phyloP scores from a whole-genome alignment of 208 protist genomes.

The Crithidia bombi region DNA sequence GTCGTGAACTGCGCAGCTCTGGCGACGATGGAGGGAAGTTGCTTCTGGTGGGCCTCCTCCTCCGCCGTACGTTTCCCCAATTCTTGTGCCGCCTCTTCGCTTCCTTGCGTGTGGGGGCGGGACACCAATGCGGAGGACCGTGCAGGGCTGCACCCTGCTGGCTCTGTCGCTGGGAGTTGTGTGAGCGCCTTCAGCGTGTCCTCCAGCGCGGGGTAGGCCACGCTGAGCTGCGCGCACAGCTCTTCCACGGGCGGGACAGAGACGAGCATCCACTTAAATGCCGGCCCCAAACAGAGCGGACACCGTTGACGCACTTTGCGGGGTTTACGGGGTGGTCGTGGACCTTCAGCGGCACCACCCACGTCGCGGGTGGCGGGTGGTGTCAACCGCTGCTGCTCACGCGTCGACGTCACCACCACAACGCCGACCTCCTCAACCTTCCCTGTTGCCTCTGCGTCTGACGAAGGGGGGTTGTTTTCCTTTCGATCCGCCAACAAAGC shows the following conservation, averaged over 20 bases:
- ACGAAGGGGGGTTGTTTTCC: neutral
- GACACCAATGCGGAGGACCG: neutral
- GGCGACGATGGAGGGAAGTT: neutral
- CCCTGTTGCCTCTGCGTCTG: neutral
- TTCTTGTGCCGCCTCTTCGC: neutral
- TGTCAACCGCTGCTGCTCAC: too few relatives aligned
- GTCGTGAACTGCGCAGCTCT: neutral
- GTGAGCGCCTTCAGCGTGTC: conserved; percentile 24
- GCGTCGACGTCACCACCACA: conserved; percentile 13
- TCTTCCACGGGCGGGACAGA: conserved; percentile 52
- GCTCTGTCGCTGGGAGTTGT: neutral
- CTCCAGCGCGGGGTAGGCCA: conserved; percentile 30
- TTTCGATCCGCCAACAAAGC: neutral
- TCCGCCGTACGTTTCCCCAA: neutral
- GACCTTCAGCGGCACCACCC: too few relatives aligned
- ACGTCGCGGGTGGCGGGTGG: too few relatives aligned
- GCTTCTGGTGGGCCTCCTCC: neutral
- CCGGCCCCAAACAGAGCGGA: conserved; percentile 65
- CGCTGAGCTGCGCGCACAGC: conserved; percentile 33
- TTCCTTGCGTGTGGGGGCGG: neutral
- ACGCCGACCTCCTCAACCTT: neutral
- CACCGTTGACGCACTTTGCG: conserved; percentile 45
- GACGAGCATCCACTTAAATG: conserved; percentile 73
- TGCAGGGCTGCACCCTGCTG: neutral
- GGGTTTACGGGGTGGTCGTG: conserved; percentile 11